Conservation (phyloP, 768 basidiomycete species). For the Boletus rubescentipes region DNA sequence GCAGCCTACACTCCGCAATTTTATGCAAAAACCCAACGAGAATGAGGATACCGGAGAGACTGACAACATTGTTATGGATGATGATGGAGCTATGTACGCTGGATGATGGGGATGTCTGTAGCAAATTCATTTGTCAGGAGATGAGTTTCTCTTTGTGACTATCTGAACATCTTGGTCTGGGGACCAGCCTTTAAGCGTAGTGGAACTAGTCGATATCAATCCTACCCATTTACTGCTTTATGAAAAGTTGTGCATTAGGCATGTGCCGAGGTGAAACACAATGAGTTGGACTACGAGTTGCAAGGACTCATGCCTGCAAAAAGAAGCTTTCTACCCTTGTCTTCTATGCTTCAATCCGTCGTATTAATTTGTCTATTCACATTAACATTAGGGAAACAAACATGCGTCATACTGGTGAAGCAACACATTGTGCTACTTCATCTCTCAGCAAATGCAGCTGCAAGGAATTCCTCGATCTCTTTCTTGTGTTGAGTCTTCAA, state of each 20-base stretch:
- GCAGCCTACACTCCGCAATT: conserved; percentile 49
- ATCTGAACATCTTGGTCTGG: too few species aligned
- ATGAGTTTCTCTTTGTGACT: too few species aligned
- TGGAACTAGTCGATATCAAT: too few species aligned
- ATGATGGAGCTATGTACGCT: conserved; percentile 60
- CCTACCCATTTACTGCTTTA: too few species aligned
- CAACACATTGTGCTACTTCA: not conserved
- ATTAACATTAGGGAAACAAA: not conserved
- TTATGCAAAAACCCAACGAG: conserved; percentile 37
- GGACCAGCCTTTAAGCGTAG: too few species aligned
- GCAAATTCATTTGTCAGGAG: not conserved
- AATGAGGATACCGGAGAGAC: conserved; percentile 22
- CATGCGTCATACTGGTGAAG: not conserved
- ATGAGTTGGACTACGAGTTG: too few species aligned
- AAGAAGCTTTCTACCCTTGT: not conserved
- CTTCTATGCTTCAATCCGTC: not conserved
- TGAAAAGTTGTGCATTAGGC: too few species aligned
- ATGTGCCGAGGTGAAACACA: too few species aligned
- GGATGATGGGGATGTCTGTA: conserved; percentile 20
- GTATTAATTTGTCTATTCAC: conserved; percentile 8
- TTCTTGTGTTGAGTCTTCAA: conserved; percentile 79
- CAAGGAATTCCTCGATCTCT: conserved; percentile 78
- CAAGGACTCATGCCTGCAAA: not conserved
- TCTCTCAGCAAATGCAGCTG: conserved; percentile 51
- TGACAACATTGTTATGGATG: conserved; percentile 49